phyloP scores from a whole-genome alignment of 2,329 filamentous ascomycete genomes.

The Aspergillus texensis region DNA sequence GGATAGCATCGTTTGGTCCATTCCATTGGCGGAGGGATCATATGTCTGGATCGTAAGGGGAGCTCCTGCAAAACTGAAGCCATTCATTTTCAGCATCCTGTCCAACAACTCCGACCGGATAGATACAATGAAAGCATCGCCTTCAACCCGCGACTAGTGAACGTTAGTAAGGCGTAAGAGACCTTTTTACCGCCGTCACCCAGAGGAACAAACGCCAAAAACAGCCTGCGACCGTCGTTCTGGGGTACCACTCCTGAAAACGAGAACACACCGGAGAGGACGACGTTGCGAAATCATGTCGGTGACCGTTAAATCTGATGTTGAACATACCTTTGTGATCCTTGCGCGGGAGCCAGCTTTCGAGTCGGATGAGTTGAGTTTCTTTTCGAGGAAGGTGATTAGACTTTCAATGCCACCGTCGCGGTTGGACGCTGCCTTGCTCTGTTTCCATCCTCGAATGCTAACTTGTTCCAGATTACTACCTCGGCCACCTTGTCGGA shows the following conservation, averaged over 20 bases:
- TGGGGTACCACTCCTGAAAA: slow-evolving; percentile 45
- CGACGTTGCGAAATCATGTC: slow-evolving; percentile 39
- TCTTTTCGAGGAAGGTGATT: slow-evolving; percentile 70
- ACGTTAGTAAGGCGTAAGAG: slow-evolving; percentile 67
- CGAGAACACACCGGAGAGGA: slow-evolving; percentile 42
- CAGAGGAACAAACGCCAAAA: slow-evolving; percentile 38
- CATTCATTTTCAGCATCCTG: slow-evolving; percentile 68
- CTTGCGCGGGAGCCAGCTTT: slow-evolving; percentile 58
- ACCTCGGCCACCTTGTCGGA: slow-evolving; percentile 40
- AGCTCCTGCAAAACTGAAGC: slow-evolving; percentile 68
- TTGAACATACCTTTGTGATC: slow-evolving; percentile 76
- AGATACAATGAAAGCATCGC: slow-evolving; percentile 70
- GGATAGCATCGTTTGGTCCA: slow-evolving; percentile 26
- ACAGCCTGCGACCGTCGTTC: slow-evolving; percentile 44
- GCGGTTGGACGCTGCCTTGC: slow-evolving; percentile 67
- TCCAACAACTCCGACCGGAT: slow-evolving; percentile 66
- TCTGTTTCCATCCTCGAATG: slow-evolving; percentile 66
- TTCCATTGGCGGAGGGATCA: slow-evolving; percentile 29
- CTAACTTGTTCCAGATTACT: slow-evolving; percentile 38
- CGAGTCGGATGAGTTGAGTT: slow-evolving; percentile 59
- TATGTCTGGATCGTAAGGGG: slow-evolving; percentile 59
- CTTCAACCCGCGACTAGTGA: slow-evolving; percentile 69
- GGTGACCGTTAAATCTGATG: slow-evolving; percentile 45
- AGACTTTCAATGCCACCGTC: slow-evolving; percentile 69
- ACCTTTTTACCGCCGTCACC: slow-evolving; percentile 46